Evolutionary conservation across 768 basidiomycete species (phyloP), one percentile per base, ranked within the genome.

Genomic region (Grammothele lineata): DNA sequence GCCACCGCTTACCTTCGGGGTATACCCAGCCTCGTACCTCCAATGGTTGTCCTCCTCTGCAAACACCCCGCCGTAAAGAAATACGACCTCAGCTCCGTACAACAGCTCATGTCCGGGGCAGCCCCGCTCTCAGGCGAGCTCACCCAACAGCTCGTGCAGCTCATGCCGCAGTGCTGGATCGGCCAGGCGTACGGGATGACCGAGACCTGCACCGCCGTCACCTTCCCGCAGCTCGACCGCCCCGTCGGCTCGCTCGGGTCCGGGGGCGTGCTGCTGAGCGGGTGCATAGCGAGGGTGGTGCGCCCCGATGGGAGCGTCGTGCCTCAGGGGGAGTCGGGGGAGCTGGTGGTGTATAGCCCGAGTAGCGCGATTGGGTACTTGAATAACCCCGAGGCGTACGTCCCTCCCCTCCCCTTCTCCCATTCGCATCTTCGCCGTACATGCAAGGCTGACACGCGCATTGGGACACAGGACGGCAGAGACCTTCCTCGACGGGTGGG

Each of bases 401-500:
- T 47, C 11, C 5, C 33, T 11, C 15, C 12, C 23, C 10, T 36
- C 10, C 4, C 19, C 37, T 40, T n/a, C 10, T n/a, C 21, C 15
- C 18, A 12, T 48, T 27, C 30, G 26, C 26, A 21, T 43, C 14
- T 9, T 21, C 12, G 35, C 19, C 14, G 15, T 0, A 32, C 21
- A 14, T n/a, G n/a, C n/a, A n/a, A n/a, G n/a, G n/a, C 35, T 45
- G 22, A 45, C 48, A 17, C 12, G 18, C 35, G 9, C n/a, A 32
- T 15, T 8, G 9, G 15, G 9, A 32, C 22, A 27, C 47, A 86
- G 83, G 12, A 81, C 83, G 2, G 74, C 73, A 39, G 81, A 84
- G 56, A 79, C 83, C 1, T 85, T 85, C 56, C 61, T 77, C 5
- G 67, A 81, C 51, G 81, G 69, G 22, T 82, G 83, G 83, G 76